A percentile compares a stretch with the other conserved stretches of the same genome.
These are phyloP conservation scores for Ephemerocybe angulata DNA, from an alignment of 768 basidiomycete species.

Conservation along the genomic window DNA sequence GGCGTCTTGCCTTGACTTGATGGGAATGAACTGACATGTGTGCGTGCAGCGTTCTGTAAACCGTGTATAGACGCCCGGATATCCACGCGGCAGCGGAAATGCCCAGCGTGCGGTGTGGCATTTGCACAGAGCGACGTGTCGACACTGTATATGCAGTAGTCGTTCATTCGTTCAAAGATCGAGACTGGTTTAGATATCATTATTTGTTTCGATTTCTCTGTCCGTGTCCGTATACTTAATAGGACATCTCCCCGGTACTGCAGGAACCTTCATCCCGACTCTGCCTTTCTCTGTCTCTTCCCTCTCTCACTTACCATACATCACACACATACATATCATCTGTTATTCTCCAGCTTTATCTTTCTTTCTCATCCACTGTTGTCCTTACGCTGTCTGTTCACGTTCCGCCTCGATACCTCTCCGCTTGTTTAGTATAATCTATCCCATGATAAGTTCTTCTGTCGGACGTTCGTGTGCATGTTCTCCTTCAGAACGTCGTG, in stretches of 20 bases:
- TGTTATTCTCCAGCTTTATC: too few relatives aligned
- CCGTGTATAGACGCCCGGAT: slow-evolving; percentile 84
- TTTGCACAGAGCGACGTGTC: slow-evolving; percentile 81
- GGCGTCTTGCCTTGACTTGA: slow-evolving; percentile 2
- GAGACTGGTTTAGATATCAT: background rate
- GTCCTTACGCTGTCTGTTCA: background rate
- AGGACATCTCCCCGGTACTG: background rate
- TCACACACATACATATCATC: background rate
- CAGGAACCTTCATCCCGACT: background rate
- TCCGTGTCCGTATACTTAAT: too few relatives aligned
- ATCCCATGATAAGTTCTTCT: too few relatives aligned
- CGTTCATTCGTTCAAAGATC: too few relatives aligned
- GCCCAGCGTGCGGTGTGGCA: slow-evolving; percentile 78
- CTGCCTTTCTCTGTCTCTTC: background rate
- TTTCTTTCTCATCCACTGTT: too few relatives aligned
- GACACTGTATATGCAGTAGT: slow-evolving; percentile 6
- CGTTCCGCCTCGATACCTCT: background rate
- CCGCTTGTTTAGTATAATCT: background rate
- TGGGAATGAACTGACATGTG: background rate
- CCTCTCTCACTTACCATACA: background rate
- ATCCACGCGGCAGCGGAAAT: slow-evolving; percentile 87
- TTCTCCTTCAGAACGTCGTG: too few relatives aligned
- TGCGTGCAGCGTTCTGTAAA: slow-evolving; percentile 74
- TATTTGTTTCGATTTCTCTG: background rate
- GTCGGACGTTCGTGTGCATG: too few relatives aligned